Base-by-base conservation (phyloP, 2,329 filamentous ascomycete species). In the Cercospora sojina region DNA sequence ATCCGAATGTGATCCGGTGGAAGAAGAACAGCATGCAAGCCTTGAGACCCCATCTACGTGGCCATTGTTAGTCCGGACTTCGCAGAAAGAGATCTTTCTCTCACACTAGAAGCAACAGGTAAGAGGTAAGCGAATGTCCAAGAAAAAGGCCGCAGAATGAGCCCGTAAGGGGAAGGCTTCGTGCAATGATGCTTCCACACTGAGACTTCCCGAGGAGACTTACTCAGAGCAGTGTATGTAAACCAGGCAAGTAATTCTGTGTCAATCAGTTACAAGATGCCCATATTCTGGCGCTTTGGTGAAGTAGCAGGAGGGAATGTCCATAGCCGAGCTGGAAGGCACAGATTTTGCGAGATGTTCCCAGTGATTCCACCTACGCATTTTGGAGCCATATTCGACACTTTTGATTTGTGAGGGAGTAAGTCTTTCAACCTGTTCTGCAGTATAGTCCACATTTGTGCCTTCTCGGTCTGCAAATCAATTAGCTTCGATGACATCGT, bases 231-330 rank as follows among this genome's bases (percentile, higher is more conserved):
- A 1, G 57, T 67, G 47, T 72, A 72, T 41, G 67, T 67, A 27
- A 72, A 82, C 80, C 80, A 81, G 0, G 79, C 80, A 0, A 75
- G 64, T 10, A 81, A 70, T 57, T 82, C 53, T 57, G 53, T 35
- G 3, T 31, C 5, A 20, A 23, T 13, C 29, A 20, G 27, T 57
- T 4, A 35, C n/a, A 57, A 13, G 3, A 35, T 2, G 8, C 13
- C 27, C 27, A n/a, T 53, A 13, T 6, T 4, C 47, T 51, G 5
- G 20, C 10, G 4, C 20, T 2, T 2, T 51, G 3, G 20, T 3
- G 10, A 25, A 16, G 23, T 2, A 51, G 4, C 3, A 20, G 5
- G 12, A 3, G 43, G 13, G 20, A 13, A 12, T 10, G 18, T 51
- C 47, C 13, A n/a, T 3, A n/a, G 47, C 23, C 1, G 13, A 51